These are phyloP conservation scores for Penicillium steckii DNA, from an alignment of 495 filamentous ascomycete species.

Conservation along the genomic window DNA sequence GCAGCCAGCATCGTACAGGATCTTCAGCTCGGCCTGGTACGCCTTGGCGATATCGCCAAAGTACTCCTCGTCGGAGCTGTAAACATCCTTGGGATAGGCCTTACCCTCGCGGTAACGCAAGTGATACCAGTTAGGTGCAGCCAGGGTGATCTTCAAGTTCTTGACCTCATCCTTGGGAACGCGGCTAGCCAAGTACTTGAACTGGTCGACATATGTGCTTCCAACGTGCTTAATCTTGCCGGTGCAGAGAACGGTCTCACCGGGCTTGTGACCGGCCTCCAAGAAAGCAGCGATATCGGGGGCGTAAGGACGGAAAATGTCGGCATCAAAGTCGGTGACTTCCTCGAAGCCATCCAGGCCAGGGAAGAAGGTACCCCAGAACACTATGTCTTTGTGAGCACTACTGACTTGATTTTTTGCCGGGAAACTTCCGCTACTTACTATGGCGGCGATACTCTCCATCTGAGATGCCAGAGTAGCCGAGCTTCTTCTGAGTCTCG, in stretches of 20 bases:
- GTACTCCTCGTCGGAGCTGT: conserved; percentile 65
- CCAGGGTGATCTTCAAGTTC: conserved; percentile 71
- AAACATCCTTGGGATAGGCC: conserved; percentile 65
- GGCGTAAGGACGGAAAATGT: conserved; percentile 71
- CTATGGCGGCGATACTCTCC: conserved; percentile 74
- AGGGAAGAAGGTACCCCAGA: conserved; percentile 76
- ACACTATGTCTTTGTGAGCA: conserved; percentile 38
- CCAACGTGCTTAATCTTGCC: conserved; percentile 69
- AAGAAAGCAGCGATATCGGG: conserved; percentile 77
- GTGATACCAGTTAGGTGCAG: conserved; percentile 74
- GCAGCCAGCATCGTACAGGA: conserved; percentile 66
- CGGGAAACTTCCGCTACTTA: conserved; percentile 22
- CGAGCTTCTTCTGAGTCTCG: conserved; percentile 62
- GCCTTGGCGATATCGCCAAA: conserved; percentile 73
- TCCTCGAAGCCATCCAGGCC: conserved; percentile 70
- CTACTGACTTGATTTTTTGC: not conserved
- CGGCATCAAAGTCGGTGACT: conserved; percentile 53
- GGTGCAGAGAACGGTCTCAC: conserved; percentile 70
- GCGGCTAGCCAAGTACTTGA: conserved; percentile 64
- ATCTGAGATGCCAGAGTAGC: conserved; percentile 67
- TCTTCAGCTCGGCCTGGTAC: conserved; percentile 64
- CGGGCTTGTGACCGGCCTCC: conserved; percentile 69
- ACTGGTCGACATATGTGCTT: conserved; percentile 62
- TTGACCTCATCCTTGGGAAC: conserved; percentile 57
- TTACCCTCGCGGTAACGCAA: conserved; percentile 68